Evolutionary conservation across 2,329 filamentous ascomycete species (phyloP).

Genomic region (Triangularia setosa): DNA sequence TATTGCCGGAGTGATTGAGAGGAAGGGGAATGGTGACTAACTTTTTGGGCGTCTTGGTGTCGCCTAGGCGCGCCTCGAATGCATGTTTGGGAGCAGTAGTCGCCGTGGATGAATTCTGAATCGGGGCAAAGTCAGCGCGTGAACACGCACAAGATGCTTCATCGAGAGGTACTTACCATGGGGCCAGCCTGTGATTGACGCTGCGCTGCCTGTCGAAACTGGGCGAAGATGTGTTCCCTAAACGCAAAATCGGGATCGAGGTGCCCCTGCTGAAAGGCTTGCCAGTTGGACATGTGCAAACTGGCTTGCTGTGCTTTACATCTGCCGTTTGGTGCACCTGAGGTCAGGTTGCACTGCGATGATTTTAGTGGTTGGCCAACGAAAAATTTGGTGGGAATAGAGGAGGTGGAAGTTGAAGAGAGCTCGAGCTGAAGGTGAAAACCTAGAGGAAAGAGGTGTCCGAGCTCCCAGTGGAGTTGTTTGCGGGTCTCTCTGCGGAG

Average conservation of each 20-base stretch:
- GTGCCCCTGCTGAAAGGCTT: constrained; percentile 19
- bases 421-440: constrained; percentile 10
- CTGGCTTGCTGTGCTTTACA: constrained; percentile 23
- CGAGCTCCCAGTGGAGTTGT: constrained; percentile 9
- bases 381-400: constrained; percentile 16
- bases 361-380: constrained; percentile 7
- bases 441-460: constrained; percentile 13
- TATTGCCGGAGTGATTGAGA: constrained; percentile 33
- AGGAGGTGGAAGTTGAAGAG: constrained; percentile 13
- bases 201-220: constrained; percentile 25
- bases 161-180: constrained; percentile 25
- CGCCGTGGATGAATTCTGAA: constrained; percentile 67
- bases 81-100: constrained; percentile 66
- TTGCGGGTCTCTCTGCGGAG: neutral
- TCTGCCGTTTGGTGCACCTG: constrained; percentile 17
- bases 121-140: constrained; percentile 13
- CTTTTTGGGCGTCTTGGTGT: constrained; percentile 86
- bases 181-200: constrained; percentile 25
- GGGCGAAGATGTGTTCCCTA: constrained; percentile 26
- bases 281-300: constrained; percentile 30
- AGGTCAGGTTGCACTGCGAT: constrained; percentile 11
- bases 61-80: constrained; percentile 79
- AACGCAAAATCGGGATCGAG: constrained; percentile 24
- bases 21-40: constrained; percentile 45
- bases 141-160: neutral